Base-by-base conservation (phyloP, 2,329 filamentous ascomycete genomes). In the Ophiostoma himal-ulmi region DNA sequence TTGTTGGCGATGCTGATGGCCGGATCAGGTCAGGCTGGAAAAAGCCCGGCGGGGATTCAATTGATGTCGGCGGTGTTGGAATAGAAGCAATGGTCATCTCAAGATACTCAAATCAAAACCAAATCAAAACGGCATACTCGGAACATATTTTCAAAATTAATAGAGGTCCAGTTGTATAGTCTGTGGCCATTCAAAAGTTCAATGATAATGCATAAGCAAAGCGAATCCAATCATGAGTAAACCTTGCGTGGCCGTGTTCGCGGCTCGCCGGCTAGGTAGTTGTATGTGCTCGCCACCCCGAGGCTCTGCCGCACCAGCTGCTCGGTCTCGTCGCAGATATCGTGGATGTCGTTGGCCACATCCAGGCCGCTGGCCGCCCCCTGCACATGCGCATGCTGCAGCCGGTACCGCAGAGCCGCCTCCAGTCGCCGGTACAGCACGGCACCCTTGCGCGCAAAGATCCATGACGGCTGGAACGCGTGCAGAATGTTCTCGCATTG, bases 301-400 rank as follows among this genome's bases (percentile, higher is more conserved):
- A 72, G 69, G 1, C 66, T 44, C 41, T 67, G 48, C 22, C 66
- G 65, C 30, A 72, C 57, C 17, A 72, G 71, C 37, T 65, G 54
- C 44, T 72, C 71, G 26, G 60, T 66, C 66, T 72, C 71, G 66
- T 72, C 71, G 67, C 71, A 72, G n/a, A 72, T 69, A 48, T 65
- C 57, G 62, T 72, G 66, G 13, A 72, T 67, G 20, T 70, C 67
- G 60, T 69, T 64, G 34, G 26, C 14, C n/a, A 68, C 14, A n/a
- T 68, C 66, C 0, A 26, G 10, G 39, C 39, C 39, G 39, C 22
- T 26, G 22, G 5, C 22, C 1, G 52, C 3, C 17, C 3, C 22
- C 41, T 65, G 62, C 39, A 66, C 54, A n/a, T 70, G 66, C 26
- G 52, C 54, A 5, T 70, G 57, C 52, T 41, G 68, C 14, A 69